Conservation (phyloP, 108 stramenopile species). For the Cylindrotheca closterium region DNA sequence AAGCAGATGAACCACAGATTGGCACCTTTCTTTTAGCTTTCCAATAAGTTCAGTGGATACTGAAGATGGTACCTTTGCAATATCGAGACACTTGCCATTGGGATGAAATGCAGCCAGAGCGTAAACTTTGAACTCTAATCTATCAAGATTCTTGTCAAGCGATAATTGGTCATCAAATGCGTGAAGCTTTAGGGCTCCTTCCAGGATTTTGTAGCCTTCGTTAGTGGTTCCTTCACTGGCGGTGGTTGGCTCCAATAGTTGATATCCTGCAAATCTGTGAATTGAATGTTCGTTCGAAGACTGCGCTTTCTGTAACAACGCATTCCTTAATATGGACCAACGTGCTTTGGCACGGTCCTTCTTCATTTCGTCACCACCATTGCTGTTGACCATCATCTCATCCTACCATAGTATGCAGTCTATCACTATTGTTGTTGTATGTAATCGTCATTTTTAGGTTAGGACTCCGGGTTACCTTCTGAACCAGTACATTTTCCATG, state of each 20-base stretch:
- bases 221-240: too few relatives aligned
- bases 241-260: constrained; percentile 45
- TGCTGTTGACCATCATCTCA: not conserved
- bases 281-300: constrained; percentile 37
- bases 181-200: not conserved
- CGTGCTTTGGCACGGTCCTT: constrained; percentile 44
- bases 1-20: constrained; percentile 10
- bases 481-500: constrained; percentile 45
- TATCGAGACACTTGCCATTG: constrained; percentile 23
- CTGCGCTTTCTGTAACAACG: constrained; percentile 28
- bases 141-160: not conserved
- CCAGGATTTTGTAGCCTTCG: too few relatives aligned
- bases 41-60: not conserved
- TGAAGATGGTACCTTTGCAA: not conserved
- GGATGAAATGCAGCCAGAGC: constrained; percentile 28
- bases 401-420: not conserved
- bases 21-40: constrained; percentile 11
- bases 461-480: not conserved
- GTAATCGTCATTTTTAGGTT: too few relatives aligned
- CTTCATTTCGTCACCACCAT: not conserved
- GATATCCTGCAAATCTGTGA: constrained; percentile 68
- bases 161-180: not conserved
- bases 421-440: not conserved
- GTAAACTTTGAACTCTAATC: not conserved
- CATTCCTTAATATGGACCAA: constrained; percentile 57